Base-by-base conservation (phyloP, 2,329 filamentous ascomycete genomes). In the Xylariaceae sp. region DNA sequence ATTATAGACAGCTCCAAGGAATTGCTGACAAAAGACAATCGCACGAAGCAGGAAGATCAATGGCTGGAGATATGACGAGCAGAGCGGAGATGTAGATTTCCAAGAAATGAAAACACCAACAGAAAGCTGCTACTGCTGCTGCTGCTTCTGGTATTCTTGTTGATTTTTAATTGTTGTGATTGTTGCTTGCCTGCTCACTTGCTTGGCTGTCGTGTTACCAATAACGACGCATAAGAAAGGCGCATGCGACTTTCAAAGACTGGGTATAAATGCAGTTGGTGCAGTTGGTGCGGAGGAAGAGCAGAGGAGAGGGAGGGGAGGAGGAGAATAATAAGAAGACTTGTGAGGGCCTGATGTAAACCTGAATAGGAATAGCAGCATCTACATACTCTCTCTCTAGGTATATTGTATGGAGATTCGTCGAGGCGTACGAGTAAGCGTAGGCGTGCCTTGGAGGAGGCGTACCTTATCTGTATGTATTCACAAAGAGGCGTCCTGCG, bases 161-260 rank as follows among this genome's bases (percentile, higher is more conserved):
- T n/a, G 15, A 7, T 15, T 47, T 17, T n/a, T 47, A 15, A 15
- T 35, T 51, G 49, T 42, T 13, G 34, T n/a, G 15, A 30, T 9
- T 55, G 44, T 23, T 49, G 42, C 47, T 13, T 47, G 44, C 44
- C 15, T 30, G 23, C 23, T 30, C 23, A 30, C 23, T 30, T 4
- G 48, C 48, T 51, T n/a, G 55, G 35, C 57, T 62, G 57, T 53
- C 51, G 60, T 62, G 62, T 53, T 58, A 62, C 60, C 55, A 64
- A 55, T 55, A 57, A 37, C 52, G 39, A 55, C 30, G 55, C 57
- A 57, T 23, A 2, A 49, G 53, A 48, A 49, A 15, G 55, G 45
- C 57, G 60, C 57, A 60, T 60, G 55, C 57, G 53, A 60, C 53
- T 53, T 47, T 44, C 45, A 13, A 42, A 53, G 56, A 49, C 57